Conservation (phyloP, 2,329 filamentous ascomycete species). For the Colletotrichum gloeosporioides region DNA sequence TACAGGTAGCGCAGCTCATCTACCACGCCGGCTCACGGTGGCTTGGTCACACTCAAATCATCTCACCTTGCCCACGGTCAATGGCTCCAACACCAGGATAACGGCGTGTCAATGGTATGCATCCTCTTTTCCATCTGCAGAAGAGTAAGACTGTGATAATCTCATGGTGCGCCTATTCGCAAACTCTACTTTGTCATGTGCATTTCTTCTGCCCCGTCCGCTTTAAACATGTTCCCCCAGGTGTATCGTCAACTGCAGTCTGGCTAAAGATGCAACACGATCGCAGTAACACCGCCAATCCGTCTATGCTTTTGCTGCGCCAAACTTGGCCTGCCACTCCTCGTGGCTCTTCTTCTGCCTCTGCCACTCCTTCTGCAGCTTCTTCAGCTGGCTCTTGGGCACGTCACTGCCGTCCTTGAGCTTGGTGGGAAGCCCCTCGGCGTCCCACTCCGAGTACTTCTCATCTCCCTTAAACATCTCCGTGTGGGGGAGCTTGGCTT, state of each 20-base stretch:
- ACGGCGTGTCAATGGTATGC: background rate
- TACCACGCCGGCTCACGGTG: background rate
- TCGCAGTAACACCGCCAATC: background rate
- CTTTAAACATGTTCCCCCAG: background rate
- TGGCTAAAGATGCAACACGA: background rate
- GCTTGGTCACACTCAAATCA: background rate
- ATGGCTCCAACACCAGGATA: background rate
- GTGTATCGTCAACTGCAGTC: background rate
- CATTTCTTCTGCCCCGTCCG: too few species aligned
- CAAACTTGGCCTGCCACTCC: constrained; percentile 46
- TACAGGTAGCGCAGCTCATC: background rate
- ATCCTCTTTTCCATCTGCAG: background rate
- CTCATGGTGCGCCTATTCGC: background rate
- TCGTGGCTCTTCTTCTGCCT: constrained; percentile 87
- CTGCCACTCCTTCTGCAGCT: constrained; percentile 88
- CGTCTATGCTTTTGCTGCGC: constrained; percentile 10
- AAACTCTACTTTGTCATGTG: background rate
- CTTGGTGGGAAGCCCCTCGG: constrained; percentile 79
- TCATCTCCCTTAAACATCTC: constrained; percentile 64
- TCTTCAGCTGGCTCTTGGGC: constrained; percentile 80
- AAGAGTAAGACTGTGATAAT: background rate
- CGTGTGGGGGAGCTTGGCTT: constrained; percentile 59
- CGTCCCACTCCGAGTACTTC: constrained; percentile 79
- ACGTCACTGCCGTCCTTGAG: constrained; percentile 81
- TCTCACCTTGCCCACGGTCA: background rate